Evolutionary conservation across 495 filamentous ascomycete genomes (phyloP).

Genomic region (Penicillium lividum): DNA sequence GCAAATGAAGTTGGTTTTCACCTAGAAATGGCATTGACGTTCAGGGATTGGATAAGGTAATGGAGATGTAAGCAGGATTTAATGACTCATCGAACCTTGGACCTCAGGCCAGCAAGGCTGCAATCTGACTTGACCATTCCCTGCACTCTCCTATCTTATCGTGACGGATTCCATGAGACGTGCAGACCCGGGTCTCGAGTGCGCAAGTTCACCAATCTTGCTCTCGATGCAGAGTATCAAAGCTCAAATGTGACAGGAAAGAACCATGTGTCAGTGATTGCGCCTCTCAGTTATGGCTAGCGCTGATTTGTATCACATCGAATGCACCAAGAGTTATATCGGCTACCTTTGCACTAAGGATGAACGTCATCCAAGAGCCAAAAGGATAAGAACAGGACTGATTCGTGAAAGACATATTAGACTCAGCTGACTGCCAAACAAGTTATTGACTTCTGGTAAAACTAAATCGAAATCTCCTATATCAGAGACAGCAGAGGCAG

Average conservation of each 20-base stretch:
- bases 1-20: neutral
- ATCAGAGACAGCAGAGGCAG: slow-evolving; percentile 4
- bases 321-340: slow-evolving; percentile 28
- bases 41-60: neutral
- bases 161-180: neutral
- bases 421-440: neutral
- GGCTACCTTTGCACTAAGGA: slow-evolving; percentile 29
- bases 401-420: neutral
- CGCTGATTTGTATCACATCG: slow-evolving; percentile 15
- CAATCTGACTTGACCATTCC: neutral
- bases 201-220: slow-evolving; percentile 25
- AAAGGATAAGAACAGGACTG: slow-evolving; percentile 11
- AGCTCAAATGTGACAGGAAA: slow-evolving; percentile 31
- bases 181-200: neutral
- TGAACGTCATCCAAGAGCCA: slow-evolving; percentile 27
- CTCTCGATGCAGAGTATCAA: slow-evolving; percentile 30
- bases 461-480: neutral
- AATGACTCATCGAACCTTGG: neutral
- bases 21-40: neutral
- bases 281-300: neutral
- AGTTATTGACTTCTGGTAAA: neutral
- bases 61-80: neutral
- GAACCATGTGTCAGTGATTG: slow-evolving; percentile 27
- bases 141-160: neutral
- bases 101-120: neutral